phyloP scores from a whole-genome alignment of 257 asterid genomes.

The Petunia axillaris region DNA sequence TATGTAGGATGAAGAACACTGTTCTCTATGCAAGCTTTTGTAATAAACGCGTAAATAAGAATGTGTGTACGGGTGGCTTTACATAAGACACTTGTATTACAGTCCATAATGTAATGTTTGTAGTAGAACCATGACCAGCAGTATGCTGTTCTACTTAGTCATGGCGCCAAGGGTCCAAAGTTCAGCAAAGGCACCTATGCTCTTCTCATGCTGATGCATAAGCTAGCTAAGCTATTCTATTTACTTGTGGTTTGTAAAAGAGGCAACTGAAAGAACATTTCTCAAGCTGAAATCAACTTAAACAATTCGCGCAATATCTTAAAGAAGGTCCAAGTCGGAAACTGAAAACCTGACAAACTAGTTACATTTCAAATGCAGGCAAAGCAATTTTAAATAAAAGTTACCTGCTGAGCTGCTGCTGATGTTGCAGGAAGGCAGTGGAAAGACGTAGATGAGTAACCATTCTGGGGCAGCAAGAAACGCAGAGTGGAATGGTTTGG shows the following conservation, averaged over 20 bases:
- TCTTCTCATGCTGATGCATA: not conserved
- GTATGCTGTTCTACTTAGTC: not conserved
- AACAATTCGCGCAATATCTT: not conserved
- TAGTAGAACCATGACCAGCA: not conserved
- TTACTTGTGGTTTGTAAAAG: not conserved
- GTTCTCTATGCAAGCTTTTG: not conserved
- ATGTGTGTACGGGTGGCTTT: not conserved
- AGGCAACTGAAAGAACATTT: not conserved
- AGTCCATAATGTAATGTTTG: not conserved
- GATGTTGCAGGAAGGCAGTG: slow-evolving; percentile 44
- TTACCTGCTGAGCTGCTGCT: slow-evolving; percentile 61
- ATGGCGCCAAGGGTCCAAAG: not conserved
- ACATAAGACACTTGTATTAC: not conserved
- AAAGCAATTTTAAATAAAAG: slow-evolving; percentile 15
- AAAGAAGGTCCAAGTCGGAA: not conserved
- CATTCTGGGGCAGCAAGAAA: slow-evolving; percentile 48
- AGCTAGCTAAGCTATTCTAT: not conserved
- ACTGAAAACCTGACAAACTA: not conserved
- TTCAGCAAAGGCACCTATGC: not conserved
- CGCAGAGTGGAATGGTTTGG: slow-evolving; percentile 41
- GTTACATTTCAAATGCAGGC: slow-evolving; percentile 18
- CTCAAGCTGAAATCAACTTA: not conserved
- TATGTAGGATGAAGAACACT: slow-evolving; percentile 9
- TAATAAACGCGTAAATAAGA: not conserved
- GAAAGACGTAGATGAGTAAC: slow-evolving; percentile 47